Percentiles rank a stretch among this genome's conserved stretches.
Evolutionary conservation across 768 basidiomycete genomes (phyloP).

Genomic region (Crassisporium funariophilum): DNA sequence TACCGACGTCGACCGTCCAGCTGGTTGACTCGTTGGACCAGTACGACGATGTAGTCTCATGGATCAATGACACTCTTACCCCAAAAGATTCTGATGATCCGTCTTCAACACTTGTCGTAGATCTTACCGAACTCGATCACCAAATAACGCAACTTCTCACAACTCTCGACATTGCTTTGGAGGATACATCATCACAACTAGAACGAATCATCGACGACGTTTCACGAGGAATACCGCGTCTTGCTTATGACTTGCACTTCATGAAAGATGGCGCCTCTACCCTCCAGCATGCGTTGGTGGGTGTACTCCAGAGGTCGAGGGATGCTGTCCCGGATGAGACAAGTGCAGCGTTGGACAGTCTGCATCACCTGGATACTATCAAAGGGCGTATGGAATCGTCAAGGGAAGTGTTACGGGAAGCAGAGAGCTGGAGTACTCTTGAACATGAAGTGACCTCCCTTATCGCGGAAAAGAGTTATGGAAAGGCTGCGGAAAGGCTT

Average conservation of each 20-base stretch:
- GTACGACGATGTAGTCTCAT: conserved; percentile 62
- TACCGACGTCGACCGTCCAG: conserved; percentile 41
- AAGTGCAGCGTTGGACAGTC: conserved; percentile 65
- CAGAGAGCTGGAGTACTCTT: conserved; percentile 95
- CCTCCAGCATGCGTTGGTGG: conserved; percentile 65
- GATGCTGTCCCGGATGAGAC: conserved; percentile 59
- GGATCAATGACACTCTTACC: conserved; percentile 69
- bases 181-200: conserved; percentile 85
- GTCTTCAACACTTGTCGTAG: conserved; percentile 25
- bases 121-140: conserved; percentile 66
- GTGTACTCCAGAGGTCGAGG: conserved; percentile 58
- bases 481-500: conserved; percentile 89
- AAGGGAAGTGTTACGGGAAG: conserved; percentile 88
- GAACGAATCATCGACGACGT: conserved; percentile 93
- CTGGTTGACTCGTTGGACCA: conserved; percentile 58
- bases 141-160: conserved; percentile 76
- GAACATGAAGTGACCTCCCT: conserved; percentile 90
- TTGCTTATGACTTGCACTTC: conserved; percentile 96
- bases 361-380: conserved; percentile 82
- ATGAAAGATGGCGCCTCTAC: conserved; percentile 90
- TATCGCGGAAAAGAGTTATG: conserved; percentile 76
- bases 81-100: conserved; percentile 32
- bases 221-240: conserved; percentile 84
- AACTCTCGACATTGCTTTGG: conserved; percentile 81
- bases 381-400: conserved; percentile 88